Evolutionary conservation across 2,329 filamentous ascomycete species (phyloP), one percentile per base, ranked within the genome.

Genomic region (Ilyonectria sp.): DNA sequence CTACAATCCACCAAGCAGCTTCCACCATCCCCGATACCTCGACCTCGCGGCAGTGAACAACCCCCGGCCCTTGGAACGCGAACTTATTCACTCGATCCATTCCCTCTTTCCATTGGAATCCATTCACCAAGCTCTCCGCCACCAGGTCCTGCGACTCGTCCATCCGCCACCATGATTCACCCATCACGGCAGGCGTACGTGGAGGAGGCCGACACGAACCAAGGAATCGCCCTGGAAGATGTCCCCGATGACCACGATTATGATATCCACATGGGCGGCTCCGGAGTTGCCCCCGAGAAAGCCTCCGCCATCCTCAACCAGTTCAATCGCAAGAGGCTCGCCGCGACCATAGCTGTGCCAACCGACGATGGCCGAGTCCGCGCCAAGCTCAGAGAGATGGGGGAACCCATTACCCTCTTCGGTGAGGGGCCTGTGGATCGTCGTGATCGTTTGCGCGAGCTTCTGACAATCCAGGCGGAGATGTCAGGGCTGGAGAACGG

Each of bases 381-480:
- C 68, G 86, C 90, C 43, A 91, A 90, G 72, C 87, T 98, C 66
- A 91, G 96, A 71, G 92, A 96, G 76, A 87, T 97, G 70, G 94
- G 93, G n/a, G 93, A 99, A 78, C 96, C 96, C 11, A 91, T 98
- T 62, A 99, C 95, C 0, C 86, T 98, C 0, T 99, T 99, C 72
- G 96, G 95, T 65, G 96, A 99, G 83, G 94, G 93, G 0, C 91
- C 92, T 1, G 91, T 89, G 29, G 95, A 98, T 75, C 87, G 96
- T 67, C 89, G 97, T 83, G 95, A 97, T 77, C 90, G 96, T 71
- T 82, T 99, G 75, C 90, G 96, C 70, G 93, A 94, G 75, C 84
- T 98, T 31, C 84, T 99, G 71, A 91, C 91, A 2, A 90, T 92
- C 58, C 89, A 94, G 71, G 88, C 90, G 1, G 92, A 95, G 78